Conservation (phyloP, 352 stramenopile species). For the Peronospora belbahrii region DNA sequence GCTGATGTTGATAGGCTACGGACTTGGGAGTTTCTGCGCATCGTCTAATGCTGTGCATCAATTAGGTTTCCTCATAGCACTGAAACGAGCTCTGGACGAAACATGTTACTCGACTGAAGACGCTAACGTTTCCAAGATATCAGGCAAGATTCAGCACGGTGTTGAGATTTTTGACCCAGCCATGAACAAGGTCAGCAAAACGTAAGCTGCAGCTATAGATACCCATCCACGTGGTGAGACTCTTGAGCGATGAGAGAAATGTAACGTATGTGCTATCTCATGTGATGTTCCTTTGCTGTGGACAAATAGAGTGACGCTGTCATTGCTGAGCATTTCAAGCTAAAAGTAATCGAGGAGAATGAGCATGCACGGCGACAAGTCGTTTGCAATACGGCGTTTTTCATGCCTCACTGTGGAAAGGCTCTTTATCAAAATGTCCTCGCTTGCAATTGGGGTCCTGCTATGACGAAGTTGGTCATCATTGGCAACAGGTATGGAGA, state of each 20-base stretch:
- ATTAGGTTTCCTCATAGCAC: conserved; percentile 49
- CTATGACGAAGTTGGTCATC: conserved; percentile 44
- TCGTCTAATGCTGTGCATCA: conserved; percentile 72
- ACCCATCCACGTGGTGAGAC: background rate
- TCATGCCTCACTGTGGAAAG: conserved; percentile 88
- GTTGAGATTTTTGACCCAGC: conserved; percentile 67
- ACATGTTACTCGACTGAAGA: background rate
- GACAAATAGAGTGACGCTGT: conserved; percentile 42
- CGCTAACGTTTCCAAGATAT: background rate
- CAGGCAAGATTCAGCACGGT: background rate
- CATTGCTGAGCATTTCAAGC: conserved; percentile 36
- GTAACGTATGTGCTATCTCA: background rate
- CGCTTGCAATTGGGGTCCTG: conserved; percentile 60
- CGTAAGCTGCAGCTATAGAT: background rate
- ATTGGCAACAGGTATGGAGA: conserved; percentile 74
- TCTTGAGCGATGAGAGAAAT: background rate
- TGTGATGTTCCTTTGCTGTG: background rate
- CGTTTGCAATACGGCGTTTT: conserved; percentile 65
- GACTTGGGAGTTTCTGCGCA: conserved; percentile 66
- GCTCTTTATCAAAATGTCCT: conserved; percentile 87
- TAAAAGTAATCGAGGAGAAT: conserved; percentile 52
- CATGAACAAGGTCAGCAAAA: conserved; percentile 52
- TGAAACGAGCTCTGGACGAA: conserved; percentile 23
- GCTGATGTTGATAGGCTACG: conserved; percentile 52
- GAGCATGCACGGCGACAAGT: conserved; percentile 45